Evolutionary conservation across 2,329 filamentous ascomycete species (phyloP).

Genomic region (Colletotrichum gloeosporioides): DNA sequence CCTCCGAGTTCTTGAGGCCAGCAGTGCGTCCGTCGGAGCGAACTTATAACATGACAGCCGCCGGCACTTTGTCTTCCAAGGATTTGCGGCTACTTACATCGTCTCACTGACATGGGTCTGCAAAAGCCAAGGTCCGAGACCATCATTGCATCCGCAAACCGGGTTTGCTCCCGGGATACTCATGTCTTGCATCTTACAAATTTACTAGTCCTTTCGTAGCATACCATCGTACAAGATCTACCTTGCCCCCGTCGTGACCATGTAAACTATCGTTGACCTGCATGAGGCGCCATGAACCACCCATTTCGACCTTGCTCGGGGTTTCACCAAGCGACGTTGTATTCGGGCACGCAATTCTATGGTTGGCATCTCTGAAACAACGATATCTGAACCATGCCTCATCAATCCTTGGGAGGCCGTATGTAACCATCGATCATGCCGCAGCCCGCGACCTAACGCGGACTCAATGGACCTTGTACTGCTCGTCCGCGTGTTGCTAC

Average conservation of each 20-base stretch:
- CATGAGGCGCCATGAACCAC: background rate
- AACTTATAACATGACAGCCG: background rate
- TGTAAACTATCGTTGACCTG: background rate
- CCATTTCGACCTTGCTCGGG: background rate
- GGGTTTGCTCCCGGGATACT: background rate
- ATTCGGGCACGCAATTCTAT: background rate
- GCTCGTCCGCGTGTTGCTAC: background rate
- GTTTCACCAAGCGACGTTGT: background rate
- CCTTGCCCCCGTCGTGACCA: background rate
- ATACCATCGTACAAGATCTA: background rate
- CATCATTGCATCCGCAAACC: background rate
- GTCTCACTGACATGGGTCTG: background rate
- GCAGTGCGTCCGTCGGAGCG: background rate
- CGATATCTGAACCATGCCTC: background rate
- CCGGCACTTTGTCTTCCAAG: background rate
- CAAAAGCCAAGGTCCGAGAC: background rate
- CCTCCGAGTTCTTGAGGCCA: background rate
- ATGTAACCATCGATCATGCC: conserved; percentile 13
- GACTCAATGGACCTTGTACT: background rate
- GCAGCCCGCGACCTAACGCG: background rate
- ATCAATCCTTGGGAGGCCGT: background rate
- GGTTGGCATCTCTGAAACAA: background rate
- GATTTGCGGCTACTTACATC: background rate
- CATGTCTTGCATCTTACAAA: background rate
- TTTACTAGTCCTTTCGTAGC: background rate